Evolutionary conservation across 169 alveolate genomes (phyloP).

Genomic region (Eimeria nieschulzi): DNA sequence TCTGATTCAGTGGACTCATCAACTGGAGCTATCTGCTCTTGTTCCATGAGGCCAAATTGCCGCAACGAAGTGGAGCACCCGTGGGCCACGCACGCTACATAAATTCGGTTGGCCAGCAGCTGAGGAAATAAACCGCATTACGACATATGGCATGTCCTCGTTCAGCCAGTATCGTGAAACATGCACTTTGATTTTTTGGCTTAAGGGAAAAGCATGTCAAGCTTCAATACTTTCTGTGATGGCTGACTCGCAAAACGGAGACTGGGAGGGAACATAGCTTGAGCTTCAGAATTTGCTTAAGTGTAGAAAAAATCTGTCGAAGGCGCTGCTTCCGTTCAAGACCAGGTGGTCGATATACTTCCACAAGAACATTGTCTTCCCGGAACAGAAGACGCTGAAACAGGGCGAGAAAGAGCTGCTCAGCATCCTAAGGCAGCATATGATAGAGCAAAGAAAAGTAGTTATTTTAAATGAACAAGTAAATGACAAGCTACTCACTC

Average conservation of each 20-base stretch:
- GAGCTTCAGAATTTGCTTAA: conserved; percentile 46
- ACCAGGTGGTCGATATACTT: conserved; percentile 45
- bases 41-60: conserved; percentile 60
- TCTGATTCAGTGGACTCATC: conserved; percentile 4
- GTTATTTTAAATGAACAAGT: no score
- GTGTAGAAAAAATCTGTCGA: conserved; percentile 57
- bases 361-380: conserved; percentile 63
- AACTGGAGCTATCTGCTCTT: background rate
- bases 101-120: conserved; percentile 56
- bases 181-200: background rate
- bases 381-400: conserved; percentile 60
- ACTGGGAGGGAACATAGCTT: conserved; percentile 50
- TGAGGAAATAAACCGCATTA: background rate
- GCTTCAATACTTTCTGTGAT: no score
- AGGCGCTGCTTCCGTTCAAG: conserved; percentile 64
- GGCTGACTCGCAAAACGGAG: conserved; percentile 52
- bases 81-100: conserved; percentile 65
- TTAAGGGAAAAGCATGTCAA: no score
- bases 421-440: conserved; percentile 50
- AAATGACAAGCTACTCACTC: no score
- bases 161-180: background rate
- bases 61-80: conserved; percentile 43
- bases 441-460: no score
- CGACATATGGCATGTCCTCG: background rate
- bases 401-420: conserved; percentile 65